A percentile compares a stretch with the other conserved stretches of the same genome.
These are phyloP conservation scores for Picea abies DNA, from an alignment of 83 land plant species.

Conservation along the genomic window DNA sequence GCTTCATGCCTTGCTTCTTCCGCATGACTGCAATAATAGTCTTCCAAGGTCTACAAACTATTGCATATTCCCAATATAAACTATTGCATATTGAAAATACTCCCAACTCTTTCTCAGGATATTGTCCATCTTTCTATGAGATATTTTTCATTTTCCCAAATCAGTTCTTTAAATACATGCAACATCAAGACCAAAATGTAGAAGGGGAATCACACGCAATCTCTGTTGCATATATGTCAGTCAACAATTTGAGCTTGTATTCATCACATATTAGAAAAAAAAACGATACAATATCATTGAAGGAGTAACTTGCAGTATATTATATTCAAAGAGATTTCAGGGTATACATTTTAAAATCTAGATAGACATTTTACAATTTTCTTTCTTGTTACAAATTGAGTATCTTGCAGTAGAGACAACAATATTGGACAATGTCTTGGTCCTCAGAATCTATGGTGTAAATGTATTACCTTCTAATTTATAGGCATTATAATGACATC, in stretches of 20 bases:
- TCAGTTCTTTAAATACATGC: conserved; percentile 49
- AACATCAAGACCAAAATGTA: conserved; percentile 60
- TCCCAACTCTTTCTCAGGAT: too few relatives aligned
- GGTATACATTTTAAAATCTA: conserved; percentile 41
- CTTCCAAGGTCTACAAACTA: too few relatives aligned
- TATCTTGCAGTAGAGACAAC: not conserved
- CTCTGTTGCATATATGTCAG: conserved; percentile 66
- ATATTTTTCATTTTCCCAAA: too few relatives aligned
- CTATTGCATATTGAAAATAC: too few relatives aligned
- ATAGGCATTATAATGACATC: not conserved
- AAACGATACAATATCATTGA: conserved; percentile 43
- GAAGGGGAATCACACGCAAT: conserved; percentile 79
- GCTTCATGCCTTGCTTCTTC: too few relatives aligned
- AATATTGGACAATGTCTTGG: not conserved
- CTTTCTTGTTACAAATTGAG: not conserved
- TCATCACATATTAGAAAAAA: conserved; percentile 7
- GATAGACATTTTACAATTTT: not conserved
- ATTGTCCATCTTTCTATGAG: too few relatives aligned
- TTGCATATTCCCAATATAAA: too few relatives aligned
- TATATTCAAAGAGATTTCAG: conserved; percentile 77
- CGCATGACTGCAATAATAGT: too few relatives aligned
- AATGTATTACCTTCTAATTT: not conserved
- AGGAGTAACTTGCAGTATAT: conserved; percentile 83
- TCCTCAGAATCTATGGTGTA: not conserved
- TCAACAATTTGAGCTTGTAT: conserved; percentile 29